Base-by-base conservation (phyloP, 495 filamentous ascomycete genomes). In the Aspergillus cavernicola region DNA sequence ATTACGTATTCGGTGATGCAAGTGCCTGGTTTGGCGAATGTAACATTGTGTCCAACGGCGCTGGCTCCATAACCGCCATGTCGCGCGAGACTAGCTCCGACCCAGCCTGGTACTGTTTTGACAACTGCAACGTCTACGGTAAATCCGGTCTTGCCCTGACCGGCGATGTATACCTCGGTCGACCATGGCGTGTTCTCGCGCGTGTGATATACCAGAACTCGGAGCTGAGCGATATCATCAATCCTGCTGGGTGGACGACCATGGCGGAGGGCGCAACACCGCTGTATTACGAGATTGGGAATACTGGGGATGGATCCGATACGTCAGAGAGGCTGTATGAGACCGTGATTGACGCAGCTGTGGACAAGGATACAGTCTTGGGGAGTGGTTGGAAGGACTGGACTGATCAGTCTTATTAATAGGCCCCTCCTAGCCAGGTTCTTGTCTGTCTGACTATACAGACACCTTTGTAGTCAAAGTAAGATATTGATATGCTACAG, bases 1-100 rank as follows among this genome's bases (percentile, higher is more conserved):
- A 87, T 60, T 87, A 85, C 58, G 81, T 88, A 56, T 88, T 86
- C 65, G 86, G 86, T 12, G 80, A 82, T 61, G 81, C 81, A 6
- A 70, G 69, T 10, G 78, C 78, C 8, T 89, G 85, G 84, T 85
- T 88, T 54, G 79, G 83, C 55, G 65, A 75, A 52, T 77, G 73
- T 45, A 79, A 82, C 51, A 81, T 88, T 28, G 66, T 76, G 5
- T 81, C 85, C 23, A 69, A 79, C 26, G 74, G 74, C 1, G 64
- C 66, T 0, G 71, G 64, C 12, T 53, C 62, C 10, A 74, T 87
- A 50, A 83, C 84, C 7, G 84, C 84, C 24, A 82, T 72, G 38
- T 85, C 85, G 11, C 75, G 84, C 15, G 69, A 78, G 50, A 67
- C 68, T 0, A 60, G 67, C 26, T 66, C 62, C 13, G 79, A 85